Evolutionary conservation across 495 filamentous ascomycete genomes (phyloP).

Genomic region (Talaromyces liani): DNA sequence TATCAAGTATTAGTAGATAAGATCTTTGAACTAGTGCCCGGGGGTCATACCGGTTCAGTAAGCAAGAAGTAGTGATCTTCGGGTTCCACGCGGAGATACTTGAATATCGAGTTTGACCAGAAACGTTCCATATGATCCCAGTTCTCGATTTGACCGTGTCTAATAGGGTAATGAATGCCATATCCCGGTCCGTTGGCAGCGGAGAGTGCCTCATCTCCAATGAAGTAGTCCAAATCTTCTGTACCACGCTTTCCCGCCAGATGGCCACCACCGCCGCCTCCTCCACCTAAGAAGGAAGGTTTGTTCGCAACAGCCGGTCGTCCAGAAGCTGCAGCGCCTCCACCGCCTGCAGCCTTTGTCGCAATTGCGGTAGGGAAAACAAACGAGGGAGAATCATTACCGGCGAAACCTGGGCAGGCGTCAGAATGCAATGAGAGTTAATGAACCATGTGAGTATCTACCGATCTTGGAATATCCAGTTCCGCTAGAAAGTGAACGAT

Average conservation of each 20-base stretch:
- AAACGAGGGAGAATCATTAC: slow-evolving; percentile 98
- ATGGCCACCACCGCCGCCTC: slow-evolving; percentile 67
- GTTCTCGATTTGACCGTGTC: slow-evolving; percentile 96
- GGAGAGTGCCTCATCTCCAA: slow-evolving; percentile 89
- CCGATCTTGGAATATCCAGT: slow-evolving; percentile 98
- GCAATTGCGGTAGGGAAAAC: slow-evolving; percentile 98
- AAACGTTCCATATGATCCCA: slow-evolving; percentile 99
- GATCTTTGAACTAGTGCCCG: neutral
- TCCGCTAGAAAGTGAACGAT: slow-evolving; percentile 55
- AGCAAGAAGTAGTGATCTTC: slow-evolving; percentile 98
- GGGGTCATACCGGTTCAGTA: slow-evolving; percentile 72
- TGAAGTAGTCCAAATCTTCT: slow-evolving; percentile 97
- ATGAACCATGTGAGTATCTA: slow-evolving; percentile 25
- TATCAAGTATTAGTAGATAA: neutral
- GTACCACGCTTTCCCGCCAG: slow-evolving; percentile 89
- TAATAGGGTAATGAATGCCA: slow-evolving; percentile 92
- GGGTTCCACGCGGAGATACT: slow-evolving; percentile 94
- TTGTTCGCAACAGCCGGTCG: slow-evolving; percentile 88
- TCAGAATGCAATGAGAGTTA: slow-evolving; percentile 24
- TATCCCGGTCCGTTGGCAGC: slow-evolving; percentile 85
- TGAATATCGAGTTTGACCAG: slow-evolving; percentile 99
- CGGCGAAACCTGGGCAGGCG: slow-evolving; percentile 73
- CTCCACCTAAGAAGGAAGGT: slow-evolving; percentile 85
- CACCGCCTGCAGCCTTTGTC: slow-evolving; percentile 71
- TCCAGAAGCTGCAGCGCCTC: slow-evolving; percentile 71